These are phyloP conservation scores for Phaeosphaeriaceae sp. DNA, from an alignment of 2,329 filamentous ascomycete species.

Conservation along the genomic window DNA sequence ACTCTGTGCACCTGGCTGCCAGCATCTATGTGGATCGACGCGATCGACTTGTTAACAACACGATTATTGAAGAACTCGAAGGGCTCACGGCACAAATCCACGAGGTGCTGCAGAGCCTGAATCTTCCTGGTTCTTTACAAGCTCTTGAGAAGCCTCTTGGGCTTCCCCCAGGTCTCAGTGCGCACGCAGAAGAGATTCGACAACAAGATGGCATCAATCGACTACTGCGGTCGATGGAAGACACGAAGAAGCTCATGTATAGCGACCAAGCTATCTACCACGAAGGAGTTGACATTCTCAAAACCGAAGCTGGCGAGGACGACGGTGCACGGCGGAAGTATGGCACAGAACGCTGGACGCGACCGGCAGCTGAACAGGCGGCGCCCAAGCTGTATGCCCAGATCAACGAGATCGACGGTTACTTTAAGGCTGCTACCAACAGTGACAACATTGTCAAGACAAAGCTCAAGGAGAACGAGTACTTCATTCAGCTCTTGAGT, in stretches of 20 bases:
- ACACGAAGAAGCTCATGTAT: conserved; percentile 87
- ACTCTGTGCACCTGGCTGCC: conserved; percentile 91
- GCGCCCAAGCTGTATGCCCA: conserved; percentile 76
- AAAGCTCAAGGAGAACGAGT: conserved; percentile 79
- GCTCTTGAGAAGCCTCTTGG: conserved; percentile 94
- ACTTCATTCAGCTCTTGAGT: conserved; percentile 75
- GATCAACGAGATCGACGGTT: conserved; percentile 81
- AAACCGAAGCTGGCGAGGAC: conserved; percentile 84
- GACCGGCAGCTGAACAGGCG: conserved; percentile 73
- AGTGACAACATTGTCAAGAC: conserved; percentile 75
- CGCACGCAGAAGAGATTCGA: conserved; percentile 91
- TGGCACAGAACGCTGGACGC: conserved; percentile 85
- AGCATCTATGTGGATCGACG: conserved; percentile 94
- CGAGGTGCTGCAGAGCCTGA: conserved; percentile 78
- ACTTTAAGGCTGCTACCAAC: conserved; percentile 75
- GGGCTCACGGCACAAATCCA: conserved; percentile 80
- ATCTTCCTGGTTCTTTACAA: conserved; percentile 90
- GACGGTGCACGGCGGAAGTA: conserved; percentile 76
- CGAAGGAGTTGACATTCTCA: conserved; percentile 80
- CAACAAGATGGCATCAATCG: conserved; percentile 86
- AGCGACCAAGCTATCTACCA: conserved; percentile 80
- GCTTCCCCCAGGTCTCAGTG: conserved; percentile 80
- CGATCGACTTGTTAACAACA: conserved; percentile 88
- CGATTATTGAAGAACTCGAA: conserved; percentile 85
- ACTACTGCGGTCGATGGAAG: conserved; percentile 79